phyloP scores from a whole-genome alignment of 139 green algal species.

The Haematococcus lacustris region DNA sequence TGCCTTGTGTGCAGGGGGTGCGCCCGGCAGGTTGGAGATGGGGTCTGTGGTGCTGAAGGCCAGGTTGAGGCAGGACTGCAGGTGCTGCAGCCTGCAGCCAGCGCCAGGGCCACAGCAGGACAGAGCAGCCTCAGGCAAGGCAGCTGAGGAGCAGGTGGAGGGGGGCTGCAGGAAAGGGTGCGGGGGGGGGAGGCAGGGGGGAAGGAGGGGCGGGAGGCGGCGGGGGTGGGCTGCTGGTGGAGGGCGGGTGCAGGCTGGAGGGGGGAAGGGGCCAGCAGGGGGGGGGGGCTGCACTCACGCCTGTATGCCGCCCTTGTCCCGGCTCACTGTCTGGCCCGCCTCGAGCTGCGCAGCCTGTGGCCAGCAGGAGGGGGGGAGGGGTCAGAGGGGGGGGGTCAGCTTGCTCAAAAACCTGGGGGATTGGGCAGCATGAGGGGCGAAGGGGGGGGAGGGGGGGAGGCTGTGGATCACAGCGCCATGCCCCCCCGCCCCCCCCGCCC shows the following conservation, averaged over 20 bases:
- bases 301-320: too few relatives aligned
- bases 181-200: neutral
- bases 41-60: slow-evolving; percentile 47
- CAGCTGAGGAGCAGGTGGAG: neutral
- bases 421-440: too few relatives aligned
- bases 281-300: neutral
- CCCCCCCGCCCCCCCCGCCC: too few relatives aligned
- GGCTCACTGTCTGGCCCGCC: neutral
- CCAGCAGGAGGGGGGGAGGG: too few relatives aligned
- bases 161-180: neutral
- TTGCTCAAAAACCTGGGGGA: too few relatives aligned
- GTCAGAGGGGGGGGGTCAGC: too few relatives aligned
- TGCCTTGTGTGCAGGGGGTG: slow-evolving; percentile 32
- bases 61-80: slow-evolving; percentile 50
- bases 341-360: too few relatives aligned
- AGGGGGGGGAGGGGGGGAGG: too few relatives aligned
- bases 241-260: neutral
- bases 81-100: slow-evolving; percentile 35
- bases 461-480: too few relatives aligned
- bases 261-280: neutral
- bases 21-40: slow-evolving; percentile 12
- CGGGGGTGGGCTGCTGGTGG: neutral
- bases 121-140: neutral
- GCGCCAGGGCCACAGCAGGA: neutral
- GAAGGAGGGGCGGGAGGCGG: neutral